phyloP scores from a whole-genome alignment of 495 filamentous ascomycete genomes.

The Podospora comata region DNA sequence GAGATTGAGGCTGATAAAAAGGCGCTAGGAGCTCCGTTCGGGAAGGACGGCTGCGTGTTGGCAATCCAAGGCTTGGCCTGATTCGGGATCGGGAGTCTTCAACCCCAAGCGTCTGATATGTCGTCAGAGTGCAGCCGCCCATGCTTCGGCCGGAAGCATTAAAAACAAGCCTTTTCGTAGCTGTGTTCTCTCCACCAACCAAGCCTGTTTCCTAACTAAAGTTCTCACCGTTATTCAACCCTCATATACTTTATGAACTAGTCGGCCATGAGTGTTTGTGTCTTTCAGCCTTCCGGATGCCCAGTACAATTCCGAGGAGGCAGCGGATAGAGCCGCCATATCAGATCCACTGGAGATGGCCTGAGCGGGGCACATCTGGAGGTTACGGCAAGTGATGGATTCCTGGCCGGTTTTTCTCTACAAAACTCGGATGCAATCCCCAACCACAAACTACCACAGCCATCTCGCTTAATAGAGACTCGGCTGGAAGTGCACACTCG shows the following conservation, averaged over 20 bases:
- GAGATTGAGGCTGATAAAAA: background rate
- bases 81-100: background rate
- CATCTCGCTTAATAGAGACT: background rate
- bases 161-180: background rate
- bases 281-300: background rate
- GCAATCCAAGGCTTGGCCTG: slow-evolving; percentile 2
- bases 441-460: background rate
- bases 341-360: background rate
- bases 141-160: background rate
- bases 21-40: background rate
- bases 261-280: background rate
- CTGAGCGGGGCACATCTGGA: background rate
- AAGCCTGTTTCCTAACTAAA: background rate
- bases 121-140: slow-evolving; percentile 15
- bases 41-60: background rate
- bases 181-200: background rate
- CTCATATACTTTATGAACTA: background rate
- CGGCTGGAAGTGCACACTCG: background rate
- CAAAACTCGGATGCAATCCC: background rate
- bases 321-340: background rate
- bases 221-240: background rate
- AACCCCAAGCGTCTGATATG: background rate
- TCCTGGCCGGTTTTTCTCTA: background rate
- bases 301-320: background rate
- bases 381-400: background rate